Evolutionary conservation across 495 filamentous ascomycete genomes (phyloP), one percentile per base, ranked within the genome.

Genomic region (Daldinia childiae): DNA sequence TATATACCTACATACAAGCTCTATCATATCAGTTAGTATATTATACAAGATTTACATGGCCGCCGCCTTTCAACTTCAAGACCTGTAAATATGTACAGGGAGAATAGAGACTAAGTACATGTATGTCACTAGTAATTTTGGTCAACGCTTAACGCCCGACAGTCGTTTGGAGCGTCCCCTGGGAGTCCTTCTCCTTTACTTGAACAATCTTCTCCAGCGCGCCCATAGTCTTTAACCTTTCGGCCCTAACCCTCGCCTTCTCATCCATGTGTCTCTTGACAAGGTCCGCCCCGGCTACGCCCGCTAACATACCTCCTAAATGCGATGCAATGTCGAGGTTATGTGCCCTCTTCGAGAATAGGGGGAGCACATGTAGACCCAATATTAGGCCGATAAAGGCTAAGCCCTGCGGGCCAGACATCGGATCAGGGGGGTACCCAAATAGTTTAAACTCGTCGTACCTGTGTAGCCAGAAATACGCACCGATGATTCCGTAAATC

Each of bases 271-370:
- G 64, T 32, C 17, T 61, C 24, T 73, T 73, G 14, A 63, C 45
- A 9, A 80, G 26, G 24, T 81, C 76, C 0, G 71, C 83, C 6
- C 79, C 81, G 9, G 72, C 45, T 2, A 83, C 71, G 14, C 91
- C 91, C 3, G 79, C 76, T 1, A 82, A 72, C 68, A 89, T 86
- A 1, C 93, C 93, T 26, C 87, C 88, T 30, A 95, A 69, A 82
- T 97, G 93, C n/a, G 90, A 89, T 51, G 82, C 83, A 61, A 93
- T 81, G 72, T 97, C 92, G 48, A 92, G 78, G 17, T 69, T 74
- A 57, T 77, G 68, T 54, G 12, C 27, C 21, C 36, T 73, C 61
- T 63, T 64, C 21, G 68, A 80, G 32, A 83, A 58, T 57, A 87
- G 56, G 14, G 77, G 82, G 3, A 84, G 54, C 3, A 89, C 59